Percentiles rank a stretch among this genome's conserved stretches.
These are phyloP conservation scores for Borealophlyctis nickersoniae DNA, from an alignment of 192 early-diverging fungal species.

Conservation along the genomic window DNA sequence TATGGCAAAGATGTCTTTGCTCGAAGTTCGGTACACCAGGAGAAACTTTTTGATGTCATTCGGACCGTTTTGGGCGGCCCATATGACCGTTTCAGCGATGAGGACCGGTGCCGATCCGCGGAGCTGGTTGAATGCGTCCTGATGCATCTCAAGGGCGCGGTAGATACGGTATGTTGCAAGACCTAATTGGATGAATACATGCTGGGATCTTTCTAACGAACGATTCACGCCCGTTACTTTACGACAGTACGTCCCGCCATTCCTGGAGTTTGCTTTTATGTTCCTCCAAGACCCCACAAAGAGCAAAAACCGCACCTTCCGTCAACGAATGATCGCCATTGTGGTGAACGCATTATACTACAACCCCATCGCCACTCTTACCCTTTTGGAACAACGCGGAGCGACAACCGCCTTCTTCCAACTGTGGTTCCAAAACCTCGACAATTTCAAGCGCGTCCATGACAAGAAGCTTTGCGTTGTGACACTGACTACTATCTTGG, in stretches of 20 bases:
- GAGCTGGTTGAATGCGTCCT: constrained; percentile 84
- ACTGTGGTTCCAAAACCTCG: constrained; percentile 70
- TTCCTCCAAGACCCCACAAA: constrained; percentile 59
- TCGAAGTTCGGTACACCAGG: constrained; percentile 62
- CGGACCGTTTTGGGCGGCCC: constrained; percentile 57
- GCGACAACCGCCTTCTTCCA: constrained; percentile 77
- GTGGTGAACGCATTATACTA: constrained; percentile 85
- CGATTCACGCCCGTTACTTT: too few species aligned
- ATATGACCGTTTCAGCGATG: constrained; percentile 70
- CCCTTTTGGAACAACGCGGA: constrained; percentile 71
- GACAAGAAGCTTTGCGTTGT: constrained; percentile 93
- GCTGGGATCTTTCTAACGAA: too few species aligned
- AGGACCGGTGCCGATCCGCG: constrained; percentile 77
- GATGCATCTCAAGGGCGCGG: constrained; percentile 75
- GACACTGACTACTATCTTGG: constrained; percentile 70
- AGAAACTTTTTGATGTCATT: constrained; percentile 80
- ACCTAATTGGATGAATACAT: too few species aligned
- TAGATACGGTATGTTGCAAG: constrained; percentile 54
- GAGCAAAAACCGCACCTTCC: constrained; percentile 65
- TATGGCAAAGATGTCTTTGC: constrained; percentile 80
- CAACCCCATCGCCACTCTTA: constrained; percentile 74
- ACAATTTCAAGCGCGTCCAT: constrained; percentile 80
- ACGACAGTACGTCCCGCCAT: constrained; percentile 64
- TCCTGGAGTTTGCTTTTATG: constrained; percentile 65
- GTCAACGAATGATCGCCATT: constrained; percentile 74